Evolutionary conservation across 2,329 filamentous ascomycete genomes (phyloP).

Genomic region (Aspergillus cejpii): DNA sequence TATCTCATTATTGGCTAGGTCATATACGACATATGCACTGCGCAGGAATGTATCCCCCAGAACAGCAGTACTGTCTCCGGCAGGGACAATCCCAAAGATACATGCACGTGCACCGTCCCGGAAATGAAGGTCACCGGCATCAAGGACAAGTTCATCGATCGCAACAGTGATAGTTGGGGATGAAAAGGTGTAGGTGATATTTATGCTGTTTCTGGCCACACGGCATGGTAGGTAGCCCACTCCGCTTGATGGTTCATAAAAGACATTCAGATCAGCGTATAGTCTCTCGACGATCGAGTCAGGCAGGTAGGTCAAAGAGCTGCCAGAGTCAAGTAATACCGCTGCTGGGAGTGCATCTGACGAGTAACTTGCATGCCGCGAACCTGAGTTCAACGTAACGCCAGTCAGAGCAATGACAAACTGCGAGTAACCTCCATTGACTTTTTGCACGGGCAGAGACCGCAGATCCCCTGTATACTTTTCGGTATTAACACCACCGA

Average conservation of each 20-base stretch:
- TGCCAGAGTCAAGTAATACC: constrained; percentile 38
- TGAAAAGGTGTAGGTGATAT: constrained; percentile 54
- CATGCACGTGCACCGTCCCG: constrained; percentile 35
- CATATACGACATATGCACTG: constrained; percentile 58
- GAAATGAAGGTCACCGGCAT: constrained; percentile 39
- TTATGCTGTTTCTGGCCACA: constrained; percentile 43
- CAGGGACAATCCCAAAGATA: constrained; percentile 47
- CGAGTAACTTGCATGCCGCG: constrained; percentile 19
- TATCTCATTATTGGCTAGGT: constrained; percentile 55
- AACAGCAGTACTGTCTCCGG: constrained; percentile 43
- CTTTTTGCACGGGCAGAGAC: constrained; percentile 59
- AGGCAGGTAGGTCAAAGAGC: constrained; percentile 37
- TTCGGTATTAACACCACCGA: constrained; percentile 65
- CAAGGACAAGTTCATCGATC: constrained; percentile 52
- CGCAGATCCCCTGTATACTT: constrained; percentile 58
- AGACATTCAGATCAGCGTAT: constrained; percentile 53
- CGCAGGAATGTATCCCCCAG: constrained; percentile 59
- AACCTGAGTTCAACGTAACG: constrained; percentile 39
- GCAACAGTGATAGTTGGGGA: constrained; percentile 49
- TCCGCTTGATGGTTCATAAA: constrained; percentile 52
- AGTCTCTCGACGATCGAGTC: constrained; percentile 40
- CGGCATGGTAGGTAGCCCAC: constrained; percentile 50
- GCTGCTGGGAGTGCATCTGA: constrained; percentile 38
- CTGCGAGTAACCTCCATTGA: constrained; percentile 50
- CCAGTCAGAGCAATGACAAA: constrained; percentile 64